Conservation (phyloP, 1,284 basidiomycete genomes). For the Ustilago sp. region DNA sequence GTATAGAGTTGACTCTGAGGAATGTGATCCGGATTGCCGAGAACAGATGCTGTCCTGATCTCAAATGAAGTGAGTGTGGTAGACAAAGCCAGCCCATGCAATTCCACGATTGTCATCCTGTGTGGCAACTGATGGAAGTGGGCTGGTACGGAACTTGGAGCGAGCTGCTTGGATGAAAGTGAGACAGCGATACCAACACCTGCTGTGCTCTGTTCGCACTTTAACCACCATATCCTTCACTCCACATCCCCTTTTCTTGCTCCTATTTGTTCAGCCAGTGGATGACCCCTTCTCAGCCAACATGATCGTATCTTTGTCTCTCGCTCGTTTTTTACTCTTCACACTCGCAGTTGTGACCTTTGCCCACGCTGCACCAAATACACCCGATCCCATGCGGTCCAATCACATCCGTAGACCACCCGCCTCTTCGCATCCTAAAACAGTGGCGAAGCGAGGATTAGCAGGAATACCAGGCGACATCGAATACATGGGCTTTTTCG, state of each 20-base stretch:
- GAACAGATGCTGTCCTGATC: no score
- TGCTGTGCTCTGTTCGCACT: background rate
- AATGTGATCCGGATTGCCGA: no score
- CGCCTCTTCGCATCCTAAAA: no score
- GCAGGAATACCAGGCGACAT: constrained; percentile 33
- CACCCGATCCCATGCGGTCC: background rate
- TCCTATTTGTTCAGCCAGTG: background rate
- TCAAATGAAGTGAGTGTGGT: no score
- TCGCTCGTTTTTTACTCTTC: background rate
- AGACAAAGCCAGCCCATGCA: no score
- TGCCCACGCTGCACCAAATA: no score
- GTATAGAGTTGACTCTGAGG: no score
- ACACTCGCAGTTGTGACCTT: no score
- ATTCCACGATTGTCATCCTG: no score
- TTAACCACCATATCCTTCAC: background rate
- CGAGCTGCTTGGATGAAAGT: background rate
- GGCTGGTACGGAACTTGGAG: background rate
- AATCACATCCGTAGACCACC: background rate
- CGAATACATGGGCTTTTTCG: constrained; percentile 37
- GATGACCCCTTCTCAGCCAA: background rate
- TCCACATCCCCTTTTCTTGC: background rate
- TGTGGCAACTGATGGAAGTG: background rate
- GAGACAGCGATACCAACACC: background rate
- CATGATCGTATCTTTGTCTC: background rate
- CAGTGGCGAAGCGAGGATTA: constrained; percentile 17